These are phyloP conservation scores for Chaetomiaceae sp. DNA, from an alignment of 2,329 filamentous ascomycete species.

Conservation along the genomic window DNA sequence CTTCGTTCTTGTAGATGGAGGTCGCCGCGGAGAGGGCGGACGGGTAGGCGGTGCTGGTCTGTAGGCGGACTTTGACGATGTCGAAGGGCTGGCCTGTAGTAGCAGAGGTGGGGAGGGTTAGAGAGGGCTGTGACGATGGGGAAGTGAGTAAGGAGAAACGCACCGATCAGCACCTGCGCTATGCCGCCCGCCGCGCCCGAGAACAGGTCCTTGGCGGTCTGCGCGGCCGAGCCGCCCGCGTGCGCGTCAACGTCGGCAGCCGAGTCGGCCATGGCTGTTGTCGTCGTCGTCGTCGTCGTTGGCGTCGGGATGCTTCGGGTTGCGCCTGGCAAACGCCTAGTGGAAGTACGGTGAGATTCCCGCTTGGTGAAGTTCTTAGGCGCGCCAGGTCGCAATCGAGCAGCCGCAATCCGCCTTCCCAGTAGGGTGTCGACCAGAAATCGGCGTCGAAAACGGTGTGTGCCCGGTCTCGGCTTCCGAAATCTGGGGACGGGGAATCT, in stretches of 20 bases:
- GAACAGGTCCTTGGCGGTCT: constrained; percentile 82
- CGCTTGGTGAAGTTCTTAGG: no score
- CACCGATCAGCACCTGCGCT: constrained; percentile 89
- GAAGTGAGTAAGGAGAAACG: constrained; percentile 31
- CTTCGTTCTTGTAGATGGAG: constrained; percentile 82
- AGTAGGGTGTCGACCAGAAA: no score
- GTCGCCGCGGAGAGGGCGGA: constrained; percentile 74
- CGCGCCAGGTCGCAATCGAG: no score
- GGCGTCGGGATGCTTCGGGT: no score
- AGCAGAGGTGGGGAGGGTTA: background rate
- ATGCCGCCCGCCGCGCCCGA: constrained; percentile 86
- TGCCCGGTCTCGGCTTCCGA: no score
- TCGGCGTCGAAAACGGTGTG: no score
- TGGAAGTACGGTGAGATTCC: no score
- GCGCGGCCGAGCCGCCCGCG: constrained; percentile 28
- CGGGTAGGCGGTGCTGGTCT: constrained; percentile 77
- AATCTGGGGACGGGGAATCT: no score
- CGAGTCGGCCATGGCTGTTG: constrained; percentile 30
- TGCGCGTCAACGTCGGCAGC: constrained; percentile 32
- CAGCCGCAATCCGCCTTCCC: no score
- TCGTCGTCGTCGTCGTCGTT: background rate
- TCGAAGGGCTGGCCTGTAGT: constrained; percentile 69
- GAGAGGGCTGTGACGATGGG: background rate
- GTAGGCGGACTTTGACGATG: constrained; percentile 95
- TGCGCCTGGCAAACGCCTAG: no score